Conservation (phyloP, 176 grass and related monocot genomes). For the Aegilops bicornis region DNA sequence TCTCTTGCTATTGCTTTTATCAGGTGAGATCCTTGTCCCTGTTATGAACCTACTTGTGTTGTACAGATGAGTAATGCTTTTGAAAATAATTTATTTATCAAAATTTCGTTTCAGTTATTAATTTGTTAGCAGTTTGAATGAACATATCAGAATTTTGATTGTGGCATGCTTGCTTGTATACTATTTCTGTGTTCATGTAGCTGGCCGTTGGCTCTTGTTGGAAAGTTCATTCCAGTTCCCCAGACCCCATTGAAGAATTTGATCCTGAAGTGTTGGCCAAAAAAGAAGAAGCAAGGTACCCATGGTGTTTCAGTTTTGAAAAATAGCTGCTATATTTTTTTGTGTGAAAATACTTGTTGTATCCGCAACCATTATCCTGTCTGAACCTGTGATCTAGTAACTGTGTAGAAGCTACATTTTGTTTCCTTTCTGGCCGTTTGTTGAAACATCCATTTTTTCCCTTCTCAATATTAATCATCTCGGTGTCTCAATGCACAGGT, state of each 20-base stretch:
- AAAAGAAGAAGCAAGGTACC: conserved; percentile 39
- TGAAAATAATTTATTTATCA: not conserved
- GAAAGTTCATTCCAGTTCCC: conserved; percentile 81
- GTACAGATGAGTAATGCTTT: conserved; percentile 11
- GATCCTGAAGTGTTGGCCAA: conserved; percentile 35
- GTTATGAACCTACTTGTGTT: conserved; percentile 16
- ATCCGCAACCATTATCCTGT: not conserved
- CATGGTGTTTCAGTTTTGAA: not conserved
- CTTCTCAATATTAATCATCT: not conserved
- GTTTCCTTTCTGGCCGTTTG: not conserved
- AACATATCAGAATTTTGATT: not conserved
- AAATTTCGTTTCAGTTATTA: not conserved
- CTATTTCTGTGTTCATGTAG: conserved; percentile 41
- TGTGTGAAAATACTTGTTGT: too few relatives aligned
- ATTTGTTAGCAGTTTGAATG: conserved; percentile 12
- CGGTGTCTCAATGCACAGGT: not conserved
- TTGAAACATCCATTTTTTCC: not conserved
- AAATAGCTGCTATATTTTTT: too few relatives aligned
- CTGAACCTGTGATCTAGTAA: not conserved
- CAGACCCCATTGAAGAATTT: conserved; percentile 45
- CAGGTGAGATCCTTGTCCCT: conserved; percentile 45
- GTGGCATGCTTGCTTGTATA: conserved; percentile 16
- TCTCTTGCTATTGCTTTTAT: conserved; percentile 76
- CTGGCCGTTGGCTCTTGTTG: conserved; percentile 78
- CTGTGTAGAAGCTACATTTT: not conserved